A percentile compares a stretch with the other conserved stretches of the same genome.
Conservation (phyloP, 176 grass and related monocot genomes). For the Oryza longistaminata region DNA sequence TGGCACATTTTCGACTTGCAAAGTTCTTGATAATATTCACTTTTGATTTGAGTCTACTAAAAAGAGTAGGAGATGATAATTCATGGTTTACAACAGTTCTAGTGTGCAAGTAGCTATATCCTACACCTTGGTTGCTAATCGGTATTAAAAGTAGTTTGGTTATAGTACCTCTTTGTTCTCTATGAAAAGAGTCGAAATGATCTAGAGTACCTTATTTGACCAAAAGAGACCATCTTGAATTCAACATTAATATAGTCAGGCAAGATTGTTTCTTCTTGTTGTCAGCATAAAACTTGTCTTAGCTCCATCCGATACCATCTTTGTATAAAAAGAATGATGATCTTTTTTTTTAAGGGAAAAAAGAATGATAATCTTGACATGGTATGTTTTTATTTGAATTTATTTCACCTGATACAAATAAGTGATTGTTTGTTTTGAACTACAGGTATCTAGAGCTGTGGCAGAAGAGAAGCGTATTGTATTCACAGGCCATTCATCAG, state of each 20-base stretch:
- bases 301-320: neutral
- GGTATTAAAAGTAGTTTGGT: neutral
- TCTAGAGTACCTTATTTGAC: neutral
- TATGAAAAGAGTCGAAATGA: slow-evolving; percentile 5
- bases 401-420: neutral
- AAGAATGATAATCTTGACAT: neutral
- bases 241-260: neutral
- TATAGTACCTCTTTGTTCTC: neutral
- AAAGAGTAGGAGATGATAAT: neutral
- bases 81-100: neutral
- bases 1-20: neutral
- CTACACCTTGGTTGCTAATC: neutral
- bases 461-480: slow-evolving; percentile 71
- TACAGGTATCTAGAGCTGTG: slow-evolving; percentile 65
- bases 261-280: neutral
- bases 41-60: slow-evolving; percentile 16
- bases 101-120: neutral
- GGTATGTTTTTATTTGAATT: neutral
- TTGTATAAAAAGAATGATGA: neutral
- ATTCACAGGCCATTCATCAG: slow-evolving; percentile 89
- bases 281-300: slow-evolving; percentile 6
- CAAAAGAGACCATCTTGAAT: neutral
- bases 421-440: neutral
- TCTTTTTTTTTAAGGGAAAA: neutral
- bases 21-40: neutral